A percentile compares a stretch with the other conserved stretches of the same genome.
phyloP scores from a whole-genome alignment of 2,329 filamentous ascomycete species.

The Emergomyces africanus region DNA sequence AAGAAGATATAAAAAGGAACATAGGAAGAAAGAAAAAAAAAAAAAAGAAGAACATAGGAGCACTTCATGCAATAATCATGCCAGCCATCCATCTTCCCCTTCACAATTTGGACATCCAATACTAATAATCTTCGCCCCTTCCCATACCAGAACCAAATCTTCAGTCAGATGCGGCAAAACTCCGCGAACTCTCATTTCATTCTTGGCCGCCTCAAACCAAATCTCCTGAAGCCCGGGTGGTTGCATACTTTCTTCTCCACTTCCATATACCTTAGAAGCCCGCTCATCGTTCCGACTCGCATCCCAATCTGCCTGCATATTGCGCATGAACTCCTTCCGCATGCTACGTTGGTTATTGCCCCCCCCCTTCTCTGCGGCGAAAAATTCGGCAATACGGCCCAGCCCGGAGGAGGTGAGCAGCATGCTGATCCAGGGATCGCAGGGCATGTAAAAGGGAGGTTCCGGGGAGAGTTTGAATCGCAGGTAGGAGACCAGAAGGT shows the following conservation, averaged over 20 bases:
- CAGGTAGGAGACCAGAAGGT: conserved; percentile 27
- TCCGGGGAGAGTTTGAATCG: conserved; percentile 25
- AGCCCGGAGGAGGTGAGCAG: conserved; percentile 29
- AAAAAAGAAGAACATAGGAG: background rate
- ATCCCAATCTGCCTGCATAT: conserved; percentile 29
- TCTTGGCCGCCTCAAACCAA: conserved; percentile 27
- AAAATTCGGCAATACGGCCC: conserved; percentile 28
- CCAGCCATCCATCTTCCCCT: conserved; percentile 7
- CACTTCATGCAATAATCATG: background rate
- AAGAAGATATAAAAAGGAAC: background rate
- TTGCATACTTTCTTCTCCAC: conserved; percentile 17
- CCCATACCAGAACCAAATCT: conserved; percentile 20
- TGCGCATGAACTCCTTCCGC: conserved; percentile 32
- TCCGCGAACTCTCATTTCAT: conserved; percentile 19
- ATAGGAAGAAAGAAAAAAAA: too few species aligned
- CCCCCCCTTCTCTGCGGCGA: conserved; percentile 33
- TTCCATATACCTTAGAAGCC: conserved; percentile 26
- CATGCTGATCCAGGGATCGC: conserved; percentile 30
- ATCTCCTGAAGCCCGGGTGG: conserved; percentile 20
- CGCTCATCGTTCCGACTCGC: conserved; percentile 26
- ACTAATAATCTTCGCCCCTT: conserved; percentile 23
- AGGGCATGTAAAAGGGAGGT: conserved; percentile 14
- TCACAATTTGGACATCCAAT: conserved; percentile 25
- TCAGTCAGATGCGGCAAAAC: conserved; percentile 23
- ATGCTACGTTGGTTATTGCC: conserved; percentile 28